Evolutionary conservation across 495 filamentous ascomycete genomes (phyloP).

Genomic region (Aspergillus asperescens): DNA sequence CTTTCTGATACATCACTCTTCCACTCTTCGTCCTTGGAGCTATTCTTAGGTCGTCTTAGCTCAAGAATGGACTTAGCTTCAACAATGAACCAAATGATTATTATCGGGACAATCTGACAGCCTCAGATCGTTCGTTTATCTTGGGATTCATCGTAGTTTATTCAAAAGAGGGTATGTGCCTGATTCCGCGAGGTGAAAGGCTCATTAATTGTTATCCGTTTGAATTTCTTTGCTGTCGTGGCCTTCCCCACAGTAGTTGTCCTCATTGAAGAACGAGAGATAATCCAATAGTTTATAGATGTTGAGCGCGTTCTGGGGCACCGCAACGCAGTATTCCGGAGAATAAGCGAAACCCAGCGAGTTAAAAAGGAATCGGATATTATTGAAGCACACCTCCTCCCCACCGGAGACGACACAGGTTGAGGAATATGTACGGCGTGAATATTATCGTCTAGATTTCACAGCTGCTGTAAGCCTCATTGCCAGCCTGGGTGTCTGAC

Average conservation of each 20-base stretch:
- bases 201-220: background rate
- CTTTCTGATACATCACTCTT: slow-evolving; percentile 13
- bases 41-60: slow-evolving; percentile 6
- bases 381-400: slow-evolving; percentile 10
- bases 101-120: background rate
- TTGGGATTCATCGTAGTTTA: background rate
- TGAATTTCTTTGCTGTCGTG: background rate
- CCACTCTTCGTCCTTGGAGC: background rate
- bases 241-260: slow-evolving; percentile 8
- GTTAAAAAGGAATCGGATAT: slow-evolving; percentile 12
- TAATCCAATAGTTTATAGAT: slow-evolving; percentile 13
- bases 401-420: background rate
- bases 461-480: too few relatives aligned
- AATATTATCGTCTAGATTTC: too few relatives aligned
- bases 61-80: background rate
- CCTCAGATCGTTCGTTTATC: background rate
- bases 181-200: background rate
- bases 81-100: background rate
- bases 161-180: background rate
- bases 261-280: background rate
- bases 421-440: background rate
- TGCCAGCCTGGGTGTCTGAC: background rate
- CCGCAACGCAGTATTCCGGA: slow-evolving; percentile 16
- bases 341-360: slow-evolving; percentile 18
- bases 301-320: slow-evolving; percentile 11